These are phyloP conservation scores for Macrolepiota albuminosa DNA, from an alignment of 768 basidiomycete genomes.

Conservation along the genomic window DNA sequence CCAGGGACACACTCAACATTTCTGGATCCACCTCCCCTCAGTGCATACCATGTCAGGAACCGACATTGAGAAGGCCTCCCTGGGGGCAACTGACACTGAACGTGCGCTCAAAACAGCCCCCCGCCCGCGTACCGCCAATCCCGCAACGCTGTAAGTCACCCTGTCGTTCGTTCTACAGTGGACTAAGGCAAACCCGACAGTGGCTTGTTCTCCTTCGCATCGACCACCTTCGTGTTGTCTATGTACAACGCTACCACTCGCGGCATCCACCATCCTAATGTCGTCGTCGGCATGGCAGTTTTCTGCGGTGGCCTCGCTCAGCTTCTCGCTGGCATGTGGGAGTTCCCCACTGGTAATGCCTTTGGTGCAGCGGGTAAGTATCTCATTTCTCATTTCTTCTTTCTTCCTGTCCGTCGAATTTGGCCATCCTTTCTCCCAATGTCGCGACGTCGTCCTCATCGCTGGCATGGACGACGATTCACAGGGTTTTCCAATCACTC, in stretches of 20 bases:
- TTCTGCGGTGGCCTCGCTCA: constrained; percentile 84
- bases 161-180: neutral
- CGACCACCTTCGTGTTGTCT: constrained; percentile 77
- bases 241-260: constrained; percentile 63
- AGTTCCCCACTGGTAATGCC: constrained; percentile 62
- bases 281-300: constrained; percentile 82
- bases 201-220: constrained; percentile 80
- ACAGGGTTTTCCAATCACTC: neutral
- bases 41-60: constrained; percentile 3
- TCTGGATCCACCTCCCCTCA: neutral
- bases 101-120: constrained; percentile 20
- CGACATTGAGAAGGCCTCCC: constrained; percentile 34
- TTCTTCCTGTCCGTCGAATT: too few relatives aligned
- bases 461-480: neutral
- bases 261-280: constrained; percentile 53
- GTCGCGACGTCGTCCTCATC: neutral
- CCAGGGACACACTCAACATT: neutral
- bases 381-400: constrained; percentile 40
- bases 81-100: constrained; percentile 24
- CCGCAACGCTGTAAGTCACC: constrained; percentile 45
- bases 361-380: constrained; percentile 29
- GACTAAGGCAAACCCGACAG: constrained; percentile 27
- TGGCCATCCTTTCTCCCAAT: neutral
- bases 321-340: constrained; percentile 89
- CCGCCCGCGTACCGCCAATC: constrained; percentile 49